A percentile compares a stretch with the other conserved stretches of the same genome.
Conservation (phyloP, 108 stramenopile species). For the Cyclotella cryptica region DNA sequence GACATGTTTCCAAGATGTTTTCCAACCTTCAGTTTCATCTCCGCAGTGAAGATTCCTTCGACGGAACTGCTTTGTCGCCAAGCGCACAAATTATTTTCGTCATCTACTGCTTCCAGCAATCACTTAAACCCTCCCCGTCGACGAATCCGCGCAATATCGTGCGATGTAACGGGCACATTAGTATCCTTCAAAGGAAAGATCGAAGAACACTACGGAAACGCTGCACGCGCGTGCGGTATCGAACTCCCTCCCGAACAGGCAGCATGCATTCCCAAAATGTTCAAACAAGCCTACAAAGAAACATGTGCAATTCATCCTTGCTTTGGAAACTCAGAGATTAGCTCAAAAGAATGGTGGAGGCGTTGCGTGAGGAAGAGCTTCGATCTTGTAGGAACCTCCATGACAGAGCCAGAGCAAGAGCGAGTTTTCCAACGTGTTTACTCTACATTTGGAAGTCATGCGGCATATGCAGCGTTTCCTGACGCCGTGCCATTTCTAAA, state of each 20-base stretch:
- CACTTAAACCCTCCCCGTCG: not conserved
- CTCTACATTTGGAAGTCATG: slow-evolving; percentile 63
- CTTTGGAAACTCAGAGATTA: slow-evolving; percentile 63
- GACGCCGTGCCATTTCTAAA: slow-evolving; percentile 71
- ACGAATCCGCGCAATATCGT: slow-evolving; percentile 68
- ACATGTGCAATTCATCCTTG: slow-evolving; percentile 62
- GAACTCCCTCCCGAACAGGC: slow-evolving; percentile 37
- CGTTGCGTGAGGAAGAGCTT: slow-evolving; percentile 52
- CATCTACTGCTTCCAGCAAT: not conserved
- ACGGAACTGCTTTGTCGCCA: no score
- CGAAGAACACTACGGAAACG: slow-evolving; percentile 73
- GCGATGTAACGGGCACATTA: slow-evolving; percentile 77
- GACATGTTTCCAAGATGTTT: no score
- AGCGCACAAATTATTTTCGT: not conserved
- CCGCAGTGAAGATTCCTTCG: no score
- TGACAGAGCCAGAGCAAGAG: slow-evolving; percentile 59
- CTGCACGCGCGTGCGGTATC: slow-evolving; percentile 66
- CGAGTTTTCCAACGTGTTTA: slow-evolving; percentile 76
- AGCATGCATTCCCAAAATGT: slow-evolving; percentile 32
- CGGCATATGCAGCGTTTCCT: slow-evolving; percentile 65
- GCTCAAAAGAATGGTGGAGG: slow-evolving; percentile 77
- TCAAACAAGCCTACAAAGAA: slow-evolving; percentile 62
- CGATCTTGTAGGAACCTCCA: slow-evolving; percentile 41
- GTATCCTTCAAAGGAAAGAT: slow-evolving; percentile 71
- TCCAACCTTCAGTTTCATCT: no score